Evolutionary conservation across 2,329 filamentous ascomycete species (phyloP).

Genomic region (Verticillium alfalfae): DNA sequence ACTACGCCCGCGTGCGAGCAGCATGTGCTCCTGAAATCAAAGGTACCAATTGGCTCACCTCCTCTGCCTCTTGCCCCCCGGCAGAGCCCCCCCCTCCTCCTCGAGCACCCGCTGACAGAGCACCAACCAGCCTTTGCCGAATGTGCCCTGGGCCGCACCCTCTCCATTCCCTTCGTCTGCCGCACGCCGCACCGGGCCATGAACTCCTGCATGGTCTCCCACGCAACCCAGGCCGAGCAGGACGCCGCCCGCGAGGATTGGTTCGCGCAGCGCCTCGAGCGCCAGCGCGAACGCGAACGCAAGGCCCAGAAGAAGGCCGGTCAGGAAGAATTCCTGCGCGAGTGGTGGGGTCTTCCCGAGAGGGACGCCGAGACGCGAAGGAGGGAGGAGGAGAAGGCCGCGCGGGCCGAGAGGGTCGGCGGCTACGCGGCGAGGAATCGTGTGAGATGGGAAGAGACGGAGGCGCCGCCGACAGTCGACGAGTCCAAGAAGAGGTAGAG

Average conservation of each 20-base stretch:
- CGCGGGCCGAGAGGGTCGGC: constrained; percentile 47
- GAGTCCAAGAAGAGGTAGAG: not conserved
- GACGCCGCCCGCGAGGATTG: constrained; percentile 90
- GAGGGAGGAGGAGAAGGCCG: constrained; percentile 45
- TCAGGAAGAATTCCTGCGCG: constrained; percentile 59
- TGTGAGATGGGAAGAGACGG: constrained; percentile 13
- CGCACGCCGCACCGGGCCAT: constrained; percentile 73
- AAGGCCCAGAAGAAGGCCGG: constrained; percentile 54
- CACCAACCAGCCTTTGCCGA: constrained; percentile 72
- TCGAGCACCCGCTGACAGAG: not conserved
- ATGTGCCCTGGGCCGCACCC: constrained; percentile 80
- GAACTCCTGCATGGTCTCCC: constrained; percentile 88
- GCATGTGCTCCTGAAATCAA: constrained; percentile 76
- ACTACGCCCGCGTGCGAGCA: constrained; percentile 70
- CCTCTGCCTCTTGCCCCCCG: not conserved
- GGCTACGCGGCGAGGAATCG: constrained; percentile 40
- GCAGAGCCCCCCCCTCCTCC: not conserved
- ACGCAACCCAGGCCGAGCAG: constrained; percentile 79
- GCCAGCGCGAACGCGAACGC: constrained; percentile 61
- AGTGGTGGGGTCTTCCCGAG: constrained; percentile 62
- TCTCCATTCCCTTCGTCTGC: constrained; percentile 85
- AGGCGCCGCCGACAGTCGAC: constrained; percentile 3
- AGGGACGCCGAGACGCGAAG: constrained; percentile 45
- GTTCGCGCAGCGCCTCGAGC: constrained; percentile 73
- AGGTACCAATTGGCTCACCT: constrained; percentile 37